Base-by-base conservation (phyloP, 2,329 filamentous ascomycete species). In the Penicillium sp. region DNA sequence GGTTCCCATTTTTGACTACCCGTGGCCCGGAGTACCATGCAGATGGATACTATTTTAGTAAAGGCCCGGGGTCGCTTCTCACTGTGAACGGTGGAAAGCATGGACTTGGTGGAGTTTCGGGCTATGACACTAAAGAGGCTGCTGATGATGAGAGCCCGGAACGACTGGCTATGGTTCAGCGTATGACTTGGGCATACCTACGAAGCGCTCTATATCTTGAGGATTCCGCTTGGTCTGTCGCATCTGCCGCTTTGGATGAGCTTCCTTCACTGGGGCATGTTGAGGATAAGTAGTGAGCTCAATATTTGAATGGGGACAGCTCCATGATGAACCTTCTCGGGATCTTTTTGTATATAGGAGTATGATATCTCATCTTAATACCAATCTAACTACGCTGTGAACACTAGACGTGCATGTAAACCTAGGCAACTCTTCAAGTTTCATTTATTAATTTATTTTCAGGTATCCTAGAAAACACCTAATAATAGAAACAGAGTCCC, bases 91-190 rank as follows among this genome's bases (percentile, higher is more conserved):
- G 74, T 12, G 78, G 63, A 1, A 72, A 69, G 59, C 79, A 81
- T 56, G 72, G 72, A 3, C 70, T 81, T 26, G 79, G 79, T 1
- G 79, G 79, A 0, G 71, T 81, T 33, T 68, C 80, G 42, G 62
- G 58, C 15, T 61, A 59, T 47, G 62, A 64, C 26, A 47, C 94
- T 0, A 93, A 97, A 0, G 91, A 93, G 69, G 92, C 92, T 59
- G 97, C 94, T 88, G 72, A 98, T 97, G 78, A 98, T 96, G 78
- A 97, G 97, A 40, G 93, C 97, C 94, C 94, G 97, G 53, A 96
- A 89, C 42, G 56, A 47, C 42, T 64, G 55, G 75, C 59, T 0
- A 55, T 71, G 1, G 76, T 79, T 28, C 76, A 77, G 65, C 68
- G 78, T 51, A 68, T 80, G 72, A 76, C 76, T 2, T 76, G 72